Conservation (phyloP, 768 basidiomycete species). For the Terana coerulea region DNA sequence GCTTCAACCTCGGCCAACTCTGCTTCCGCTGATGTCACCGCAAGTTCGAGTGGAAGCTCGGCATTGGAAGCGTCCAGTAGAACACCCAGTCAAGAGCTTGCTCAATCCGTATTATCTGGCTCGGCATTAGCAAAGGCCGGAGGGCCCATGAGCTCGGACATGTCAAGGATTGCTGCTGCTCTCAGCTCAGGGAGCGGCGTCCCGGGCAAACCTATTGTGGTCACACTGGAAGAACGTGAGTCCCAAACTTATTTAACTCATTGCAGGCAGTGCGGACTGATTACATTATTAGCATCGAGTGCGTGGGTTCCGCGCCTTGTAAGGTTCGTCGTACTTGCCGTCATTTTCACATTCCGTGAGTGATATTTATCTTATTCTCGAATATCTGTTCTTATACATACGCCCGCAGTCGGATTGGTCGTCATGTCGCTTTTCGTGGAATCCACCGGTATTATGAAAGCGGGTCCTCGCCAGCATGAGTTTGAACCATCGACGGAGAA, state of each 20-base stretch:
- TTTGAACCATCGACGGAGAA: slow-evolving; percentile 83
- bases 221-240: slow-evolving; percentile 80
- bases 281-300: slow-evolving; percentile 65
- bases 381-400: neutral
- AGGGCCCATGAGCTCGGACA: slow-evolving; percentile 23
- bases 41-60: no score
- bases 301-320: slow-evolving; percentile 61
- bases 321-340: slow-evolving; percentile 54
- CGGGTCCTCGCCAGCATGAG: slow-evolving; percentile 73
- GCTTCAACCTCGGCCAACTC: neutral
- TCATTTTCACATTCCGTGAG: slow-evolving; percentile 66
- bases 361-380: slow-evolving; percentile 9
- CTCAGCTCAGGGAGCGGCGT: slow-evolving; percentile 41
- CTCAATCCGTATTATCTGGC: slow-evolving; percentile 34
- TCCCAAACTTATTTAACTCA: slow-evolving; percentile 14
- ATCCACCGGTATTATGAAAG: slow-evolving; percentile 90
- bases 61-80: no score
- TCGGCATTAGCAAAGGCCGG: neutral
- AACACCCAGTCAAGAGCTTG: slow-evolving; percentile 39
- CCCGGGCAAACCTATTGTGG: slow-evolving; percentile 64
- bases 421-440: slow-evolving; percentile 87
- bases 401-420: slow-evolving; percentile 66
- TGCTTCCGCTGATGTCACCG: slow-evolving; percentile 1
- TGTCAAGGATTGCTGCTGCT: slow-evolving; percentile 42
- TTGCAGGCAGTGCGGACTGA: neutral